Conservation (phyloP, 2,329 filamentous ascomycete species). For the Cytospora piceicola region DNA sequence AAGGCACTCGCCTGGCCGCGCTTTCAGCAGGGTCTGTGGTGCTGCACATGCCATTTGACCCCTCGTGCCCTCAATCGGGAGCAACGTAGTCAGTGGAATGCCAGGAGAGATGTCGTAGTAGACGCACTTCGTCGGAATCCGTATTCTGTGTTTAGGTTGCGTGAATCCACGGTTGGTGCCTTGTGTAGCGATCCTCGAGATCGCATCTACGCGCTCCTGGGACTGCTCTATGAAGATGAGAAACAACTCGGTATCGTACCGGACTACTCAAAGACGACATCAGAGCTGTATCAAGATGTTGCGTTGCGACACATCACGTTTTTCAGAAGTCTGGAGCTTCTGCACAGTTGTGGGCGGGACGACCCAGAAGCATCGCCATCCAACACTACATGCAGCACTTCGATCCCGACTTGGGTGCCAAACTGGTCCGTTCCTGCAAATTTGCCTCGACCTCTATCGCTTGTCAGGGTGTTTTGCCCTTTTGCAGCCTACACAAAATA, state of each 20-base stretch:
- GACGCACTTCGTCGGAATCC: background rate
- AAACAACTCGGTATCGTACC: background rate
- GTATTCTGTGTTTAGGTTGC: background rate
- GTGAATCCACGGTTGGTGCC: background rate
- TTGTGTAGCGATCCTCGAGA: constrained; percentile 5
- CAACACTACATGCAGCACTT: background rate
- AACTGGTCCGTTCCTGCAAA: background rate
- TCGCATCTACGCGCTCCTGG: constrained; percentile 8
- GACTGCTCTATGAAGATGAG: background rate
- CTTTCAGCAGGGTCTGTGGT: background rate
- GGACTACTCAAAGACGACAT: background rate
- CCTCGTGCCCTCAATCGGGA: background rate
- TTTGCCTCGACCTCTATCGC: background rate
- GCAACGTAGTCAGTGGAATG: background rate
- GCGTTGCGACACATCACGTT: background rate
- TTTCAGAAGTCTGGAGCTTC: background rate
- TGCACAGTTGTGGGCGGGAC: background rate
- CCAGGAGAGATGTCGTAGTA: background rate
- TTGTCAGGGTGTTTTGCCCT: background rate
- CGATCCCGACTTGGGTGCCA: background rate
- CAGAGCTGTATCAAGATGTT: background rate
- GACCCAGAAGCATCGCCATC: background rate
- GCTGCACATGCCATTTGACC: background rate
- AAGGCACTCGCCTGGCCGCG: background rate
- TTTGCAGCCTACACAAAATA: background rate